Conservation (phyloP, 192 early-diverging fungal genomes). For the Coemansia sp. region DNA sequence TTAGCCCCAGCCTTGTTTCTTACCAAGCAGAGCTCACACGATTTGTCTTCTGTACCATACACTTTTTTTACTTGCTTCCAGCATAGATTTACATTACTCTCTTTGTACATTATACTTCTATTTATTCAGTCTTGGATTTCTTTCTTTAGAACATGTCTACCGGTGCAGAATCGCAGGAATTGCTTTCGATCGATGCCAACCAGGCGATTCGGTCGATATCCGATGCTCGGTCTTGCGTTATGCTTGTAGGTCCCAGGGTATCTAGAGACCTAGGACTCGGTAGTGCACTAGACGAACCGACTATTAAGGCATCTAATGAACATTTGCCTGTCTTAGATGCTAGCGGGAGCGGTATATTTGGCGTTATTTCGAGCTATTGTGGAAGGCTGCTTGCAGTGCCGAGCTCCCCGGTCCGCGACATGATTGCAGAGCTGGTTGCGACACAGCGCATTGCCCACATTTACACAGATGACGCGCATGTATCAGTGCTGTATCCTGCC, state of each 20-base stretch:
- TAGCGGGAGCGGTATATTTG: background rate
- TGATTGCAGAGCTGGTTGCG: constrained; percentile 10
- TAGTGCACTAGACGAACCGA: background rate
- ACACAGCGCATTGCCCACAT: constrained; percentile 15
- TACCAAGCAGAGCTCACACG: background rate
- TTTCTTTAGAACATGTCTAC: constrained; percentile 4
- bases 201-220: constrained; percentile 3
- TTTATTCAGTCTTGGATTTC: background rate
- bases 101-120: constrained; percentile 14
- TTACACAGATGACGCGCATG: constrained; percentile 32
- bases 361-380: constrained; percentile 28
- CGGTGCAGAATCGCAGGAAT: background rate
- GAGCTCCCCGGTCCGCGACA: constrained; percentile 1
- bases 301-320: background rate
- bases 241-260: constrained; percentile 21
- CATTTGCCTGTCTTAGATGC: background rate
- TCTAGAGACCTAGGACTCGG: constrained; percentile 4
- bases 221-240: constrained; percentile 20
- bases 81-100: constrained; percentile 1
- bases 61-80: background rate
- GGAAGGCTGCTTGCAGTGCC: constrained; percentile 15
- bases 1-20: background rate
- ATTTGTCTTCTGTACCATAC: background rate
- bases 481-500: constrained; percentile 2
- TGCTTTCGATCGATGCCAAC: background rate